These are phyloP conservation scores for Plenodomus tracheiphilus DNA, from an alignment of 2,329 filamentous ascomycete species.

Conservation along the genomic window DNA sequence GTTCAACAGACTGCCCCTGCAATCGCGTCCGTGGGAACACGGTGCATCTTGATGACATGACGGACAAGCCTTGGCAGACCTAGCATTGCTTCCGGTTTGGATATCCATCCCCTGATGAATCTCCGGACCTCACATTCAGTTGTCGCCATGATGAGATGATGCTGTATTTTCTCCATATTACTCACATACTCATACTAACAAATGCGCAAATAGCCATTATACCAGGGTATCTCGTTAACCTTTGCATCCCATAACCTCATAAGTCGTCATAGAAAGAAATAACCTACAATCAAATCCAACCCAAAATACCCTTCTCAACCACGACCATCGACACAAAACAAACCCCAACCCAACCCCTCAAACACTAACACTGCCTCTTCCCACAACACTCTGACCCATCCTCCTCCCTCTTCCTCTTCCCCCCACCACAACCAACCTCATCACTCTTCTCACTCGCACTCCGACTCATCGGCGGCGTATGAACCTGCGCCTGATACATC, in stretches of 20 bases:
- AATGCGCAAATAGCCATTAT: neutral
- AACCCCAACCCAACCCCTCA: neutral
- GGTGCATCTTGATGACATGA: conserved; percentile 7
- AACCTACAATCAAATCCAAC: neutral
- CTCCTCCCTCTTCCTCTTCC: conserved; percentile 28
- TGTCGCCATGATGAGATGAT: too few relatives aligned
- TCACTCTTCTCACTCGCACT: conserved; percentile 27
- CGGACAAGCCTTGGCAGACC: conserved; percentile 9
- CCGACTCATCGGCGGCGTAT: conserved; percentile 37
- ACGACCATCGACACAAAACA: neutral
- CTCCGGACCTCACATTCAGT: neutral
- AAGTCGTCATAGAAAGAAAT: neutral
- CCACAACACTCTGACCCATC: conserved; percentile 9
- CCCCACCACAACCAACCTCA: conserved; percentile 9
- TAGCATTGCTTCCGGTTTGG: conserved; percentile 3
- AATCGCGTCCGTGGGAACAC: conserved; percentile 12
- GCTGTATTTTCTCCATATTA: too few relatives aligned
- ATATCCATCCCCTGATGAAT: conserved; percentile 8
- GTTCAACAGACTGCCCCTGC: neutral
- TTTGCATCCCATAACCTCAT: neutral
- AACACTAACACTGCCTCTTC: conserved; percentile 25
- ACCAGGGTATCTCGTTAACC: neutral
- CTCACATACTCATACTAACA: neutral
- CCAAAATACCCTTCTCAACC: too few relatives aligned
- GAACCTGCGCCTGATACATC: conserved; percentile 6